A percentile compares a stretch with the other conserved stretches of the same genome.
Conservation (phyloP, 768 basidiomycete genomes). For the Chlorophyllum brunneum region DNA sequence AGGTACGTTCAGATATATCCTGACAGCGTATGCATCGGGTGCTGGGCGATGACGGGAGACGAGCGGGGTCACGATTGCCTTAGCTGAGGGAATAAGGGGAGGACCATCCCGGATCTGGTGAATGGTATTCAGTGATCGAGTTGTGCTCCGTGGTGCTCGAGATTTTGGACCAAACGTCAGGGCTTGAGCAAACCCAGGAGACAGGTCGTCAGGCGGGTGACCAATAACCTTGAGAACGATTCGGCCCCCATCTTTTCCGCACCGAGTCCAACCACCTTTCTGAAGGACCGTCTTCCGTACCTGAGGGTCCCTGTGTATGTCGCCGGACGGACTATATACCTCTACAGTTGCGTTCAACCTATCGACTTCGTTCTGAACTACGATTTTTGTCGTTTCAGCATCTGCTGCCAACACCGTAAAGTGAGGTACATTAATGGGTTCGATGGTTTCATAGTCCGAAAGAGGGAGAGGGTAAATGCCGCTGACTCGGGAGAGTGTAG, state of each 20-base stretch:
- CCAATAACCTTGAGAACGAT: conserved; percentile 45
- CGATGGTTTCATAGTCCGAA: conserved; percentile 21
- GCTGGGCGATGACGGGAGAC: conserved; percentile 22
- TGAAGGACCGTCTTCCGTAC: conserved; percentile 61
- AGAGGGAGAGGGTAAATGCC: conserved; percentile 15
- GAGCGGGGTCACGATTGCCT: conserved; percentile 51
- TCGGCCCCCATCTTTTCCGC: conserved; percentile 57
- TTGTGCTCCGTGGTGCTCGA: conserved; percentile 24
- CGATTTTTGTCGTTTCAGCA: conserved; percentile 50
- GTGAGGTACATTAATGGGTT: conserved; percentile 59
- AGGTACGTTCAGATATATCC: conserved; percentile 52
- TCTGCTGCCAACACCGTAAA: conserved; percentile 71
- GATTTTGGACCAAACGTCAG: conserved; percentile 28
- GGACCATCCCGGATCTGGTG: conserved; percentile 48
- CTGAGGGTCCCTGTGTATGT: conserved; percentile 52
- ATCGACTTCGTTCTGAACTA: conserved; percentile 59
- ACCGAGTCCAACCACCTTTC: conserved; percentile 54
- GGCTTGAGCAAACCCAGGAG: conserved; percentile 30
- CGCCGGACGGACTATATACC: conserved; percentile 56
- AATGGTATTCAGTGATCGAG: conserved; percentile 21
- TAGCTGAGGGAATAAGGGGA: conserved; percentile 58
- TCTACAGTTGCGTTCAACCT: conserved; percentile 44
- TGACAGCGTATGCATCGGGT: conserved; percentile 56
- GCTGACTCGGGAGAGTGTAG: conserved; percentile 24
- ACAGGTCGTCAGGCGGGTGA: conserved; percentile 15